Conservation (phyloP, 2,329 filamentous ascomycete species). For the Leptographium radiaticola region DNA sequence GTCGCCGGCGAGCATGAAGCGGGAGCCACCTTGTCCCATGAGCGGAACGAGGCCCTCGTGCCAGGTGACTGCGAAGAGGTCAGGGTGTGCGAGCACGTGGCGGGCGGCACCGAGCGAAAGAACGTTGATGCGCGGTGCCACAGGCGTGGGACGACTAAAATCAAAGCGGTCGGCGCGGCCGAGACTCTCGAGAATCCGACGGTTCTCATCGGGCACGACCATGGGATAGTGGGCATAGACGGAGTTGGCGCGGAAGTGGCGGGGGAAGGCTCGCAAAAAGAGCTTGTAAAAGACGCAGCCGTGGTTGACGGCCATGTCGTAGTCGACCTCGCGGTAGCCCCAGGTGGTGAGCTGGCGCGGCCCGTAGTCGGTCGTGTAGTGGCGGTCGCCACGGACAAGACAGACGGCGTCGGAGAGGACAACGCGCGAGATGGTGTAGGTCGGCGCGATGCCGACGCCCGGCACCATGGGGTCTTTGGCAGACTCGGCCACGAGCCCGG, state of each 20-base stretch:
- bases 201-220: slow-evolving; percentile 57
- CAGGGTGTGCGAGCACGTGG: slow-evolving; percentile 45
- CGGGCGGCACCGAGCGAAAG: slow-evolving; percentile 48
- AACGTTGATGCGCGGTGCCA: slow-evolving; percentile 39
- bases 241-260: slow-evolving; percentile 64
- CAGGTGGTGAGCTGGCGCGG: slow-evolving; percentile 68
- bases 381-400: slow-evolving; percentile 65
- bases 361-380: slow-evolving; percentile 68
- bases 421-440: slow-evolving; percentile 64
- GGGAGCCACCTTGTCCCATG: slow-evolving; percentile 38
- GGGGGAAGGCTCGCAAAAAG: slow-evolving; percentile 65
- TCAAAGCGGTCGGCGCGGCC: slow-evolving; percentile 56
- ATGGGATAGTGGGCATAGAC: slow-evolving; percentile 74
- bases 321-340: slow-evolving; percentile 65
- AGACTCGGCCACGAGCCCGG: slow-evolving; percentile 64
- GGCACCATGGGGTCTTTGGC: slow-evolving; percentile 61
- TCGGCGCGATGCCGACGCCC: slow-evolving; percentile 62
- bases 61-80: slow-evolving; percentile 54
- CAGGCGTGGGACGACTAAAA: slow-evolving; percentile 47
- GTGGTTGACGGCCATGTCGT: slow-evolving; percentile 60
- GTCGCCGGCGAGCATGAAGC: slow-evolving; percentile 45
- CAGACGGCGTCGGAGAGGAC: slow-evolving; percentile 67
- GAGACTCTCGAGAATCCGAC: slow-evolving; percentile 54
- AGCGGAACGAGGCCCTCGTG: slow-evolving; percentile 49
- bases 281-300: slow-evolving; percentile 80